Base-by-base conservation (phyloP, 2,329 filamentous ascomycete genomes). In the Fusarium sarcochroum region DNA sequence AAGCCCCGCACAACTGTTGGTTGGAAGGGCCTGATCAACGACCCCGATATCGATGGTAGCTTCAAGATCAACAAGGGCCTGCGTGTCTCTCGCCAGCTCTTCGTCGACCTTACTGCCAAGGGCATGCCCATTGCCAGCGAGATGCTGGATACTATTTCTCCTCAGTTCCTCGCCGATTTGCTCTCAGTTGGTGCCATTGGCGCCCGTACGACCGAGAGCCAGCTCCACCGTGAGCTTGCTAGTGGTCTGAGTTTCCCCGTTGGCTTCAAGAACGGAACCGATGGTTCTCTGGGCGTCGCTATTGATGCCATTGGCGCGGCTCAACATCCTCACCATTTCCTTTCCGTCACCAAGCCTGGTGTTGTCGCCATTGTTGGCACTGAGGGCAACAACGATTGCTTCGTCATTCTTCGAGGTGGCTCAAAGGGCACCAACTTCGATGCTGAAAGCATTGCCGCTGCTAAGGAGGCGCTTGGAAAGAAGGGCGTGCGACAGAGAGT, bases 61-160 rank as follows among this genome's bases (percentile, higher is more conserved):
- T 98, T 97, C 91, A 90, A 98, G 83, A 98, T 99, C 84, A 98
- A 98, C 87, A 98, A 98, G 86, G 96, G 96, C 20, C 82, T 99
- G 76, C 90, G 93, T 50, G 85, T 94, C 56, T 93, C 93, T 57
- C 88, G 96, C 72, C 91, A 98, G 81, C 87, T 99, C 78, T 98
- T 98, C 81, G 91, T 97, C 67, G 94, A 98, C 79, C 85, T 99
- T 73, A 98, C 95, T 1, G 86, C 89, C 79, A 92, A 90, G 83
- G 96, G 96, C 76, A 97, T 99, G 93, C 96, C 96, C 30, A 90
- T 99, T 75, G 96, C 96, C 42, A 95, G 91, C 79, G 96, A 99
- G 83, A 98, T 99, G 93, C 86, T 99, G 66, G 96, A 99, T 79
- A 98, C 96, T 53, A 98, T 98, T 79, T 97, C 93, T 30, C 96